Base-by-base conservation (phyloP, 768 basidiomycete genomes). In the Termitomyces sp. region DNA sequence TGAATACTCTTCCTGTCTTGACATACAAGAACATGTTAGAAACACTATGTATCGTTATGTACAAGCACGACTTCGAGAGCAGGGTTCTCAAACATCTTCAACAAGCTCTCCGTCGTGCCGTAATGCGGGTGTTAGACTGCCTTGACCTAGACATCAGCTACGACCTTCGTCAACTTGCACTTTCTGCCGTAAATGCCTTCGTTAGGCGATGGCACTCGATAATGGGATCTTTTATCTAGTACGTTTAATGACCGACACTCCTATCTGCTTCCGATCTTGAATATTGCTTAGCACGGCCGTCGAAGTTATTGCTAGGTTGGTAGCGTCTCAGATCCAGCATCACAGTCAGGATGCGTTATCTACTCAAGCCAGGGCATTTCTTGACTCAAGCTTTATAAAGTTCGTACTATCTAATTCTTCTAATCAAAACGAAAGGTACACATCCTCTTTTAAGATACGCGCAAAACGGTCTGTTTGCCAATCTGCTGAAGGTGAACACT, bases 21-120 rank as follows among this genome's bases (percentile, higher is more conserved):
- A 79, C 78, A 1, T 66, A 82, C 58, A 87, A 89, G 63, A 78
- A 74, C 52, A 64, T 88, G 43, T 69, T 91, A 44, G 87, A 90
- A 70, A 72, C 79, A 1, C 62, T 89, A 23, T 76, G 86, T 55
- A 80, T 89, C 43, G 74, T 85, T 58, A 77, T 88, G 21, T 83
- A 85, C 70, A 91, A 91, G 71, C 85, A 89, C 58, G 84, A 91
- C 64, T 80, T 91, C 56, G 83, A 83, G 46, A 78, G 76, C 50
- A 68, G 62, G 19, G 68, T 77, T 14, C 71, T 91, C 53, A 74
- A 68, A 50, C 81, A 82, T 62, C 75, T 88, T 30, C 82, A 84
- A 47, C 73, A 71, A 31, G 60, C 70, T 14, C 70, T 89, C 2
- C 78, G 82, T 38, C 75, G 69, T 50, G 83, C 86, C 0, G 73